These are phyloP conservation scores for Papiliotrema fonsecae DNA, from an alignment of 1,284 basidiomycete species.

Conservation along the genomic window DNA sequence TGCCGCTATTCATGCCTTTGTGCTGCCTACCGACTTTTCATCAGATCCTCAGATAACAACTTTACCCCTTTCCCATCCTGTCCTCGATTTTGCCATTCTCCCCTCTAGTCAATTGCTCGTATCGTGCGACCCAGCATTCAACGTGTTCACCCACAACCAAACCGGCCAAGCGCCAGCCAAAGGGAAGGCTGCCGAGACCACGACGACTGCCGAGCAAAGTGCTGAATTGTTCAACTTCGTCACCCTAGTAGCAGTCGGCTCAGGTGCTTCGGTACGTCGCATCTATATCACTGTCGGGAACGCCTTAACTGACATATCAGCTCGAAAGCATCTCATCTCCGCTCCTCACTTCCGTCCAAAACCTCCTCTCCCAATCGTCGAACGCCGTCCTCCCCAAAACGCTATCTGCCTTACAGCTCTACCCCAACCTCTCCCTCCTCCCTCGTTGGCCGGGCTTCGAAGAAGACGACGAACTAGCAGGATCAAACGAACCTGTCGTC, in stretches of 20 bases:
- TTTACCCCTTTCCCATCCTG: slow-evolving; percentile 30
- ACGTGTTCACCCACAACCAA: slow-evolving; percentile 22
- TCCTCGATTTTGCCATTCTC: slow-evolving; percentile 38
- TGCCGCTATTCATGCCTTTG: slow-evolving; percentile 38
- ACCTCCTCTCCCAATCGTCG: not conserved
- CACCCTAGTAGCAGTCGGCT: not conserved
- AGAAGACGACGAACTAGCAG: slow-evolving; percentile 41
- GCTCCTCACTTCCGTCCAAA: not conserved
- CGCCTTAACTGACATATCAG: not conserved
- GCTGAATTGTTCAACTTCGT: too few relatives aligned
- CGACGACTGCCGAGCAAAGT: slow-evolving; percentile 12
- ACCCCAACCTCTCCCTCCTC: slow-evolving; percentile 36
- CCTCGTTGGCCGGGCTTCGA: slow-evolving; percentile 46
- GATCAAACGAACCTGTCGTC: slow-evolving; percentile 9
- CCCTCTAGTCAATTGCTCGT: slow-evolving; percentile 28
- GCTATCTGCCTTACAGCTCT: slow-evolving; percentile 29
- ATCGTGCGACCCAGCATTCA: slow-evolving; percentile 41
- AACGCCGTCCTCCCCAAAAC: slow-evolving; percentile 2
- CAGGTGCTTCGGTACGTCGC: not conserved
- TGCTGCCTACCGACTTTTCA: slow-evolving; percentile 15
- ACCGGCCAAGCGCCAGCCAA: slow-evolving; percentile 14
- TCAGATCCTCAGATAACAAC: slow-evolving; percentile 17
- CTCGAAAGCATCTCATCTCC: not conserved
- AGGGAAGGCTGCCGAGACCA: not conserved
- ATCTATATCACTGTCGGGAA: not conserved